phyloP scores from a whole-genome alignment of 129 eudicot genomes.

The Silybum marianum region DNA sequence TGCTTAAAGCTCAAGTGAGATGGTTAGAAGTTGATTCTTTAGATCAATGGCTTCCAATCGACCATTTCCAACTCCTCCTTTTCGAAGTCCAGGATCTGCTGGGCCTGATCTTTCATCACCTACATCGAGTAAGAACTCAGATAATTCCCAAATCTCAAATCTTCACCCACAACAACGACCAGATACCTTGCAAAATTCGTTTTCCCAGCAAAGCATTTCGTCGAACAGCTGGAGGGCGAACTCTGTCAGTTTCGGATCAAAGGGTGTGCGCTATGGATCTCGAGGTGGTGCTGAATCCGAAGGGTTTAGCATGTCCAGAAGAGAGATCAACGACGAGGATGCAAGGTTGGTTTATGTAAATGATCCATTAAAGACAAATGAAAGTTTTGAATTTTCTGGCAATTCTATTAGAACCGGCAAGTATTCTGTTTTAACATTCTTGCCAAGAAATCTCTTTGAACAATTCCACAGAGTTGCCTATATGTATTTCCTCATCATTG shows the following conservation, averaged over 20 bases:
- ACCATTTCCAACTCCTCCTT: constrained; percentile 41
- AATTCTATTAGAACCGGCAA: constrained; percentile 85
- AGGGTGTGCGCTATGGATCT: constrained; percentile 61
- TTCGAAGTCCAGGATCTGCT: neutral
- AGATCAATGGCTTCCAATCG: constrained; percentile 58
- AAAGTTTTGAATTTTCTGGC: constrained; percentile 76
- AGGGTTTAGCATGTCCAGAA: constrained; percentile 67
- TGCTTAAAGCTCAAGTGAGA: constrained; percentile 16
- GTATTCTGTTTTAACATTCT: constrained; percentile 74
- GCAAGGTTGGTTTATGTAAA: constrained; percentile 74
- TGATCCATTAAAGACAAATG: constrained; percentile 73
- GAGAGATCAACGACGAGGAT: constrained; percentile 82
- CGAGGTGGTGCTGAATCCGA: constrained; percentile 64
- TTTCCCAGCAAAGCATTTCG: constrained; percentile 46
- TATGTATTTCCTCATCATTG: constrained; percentile 82
- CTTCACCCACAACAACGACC: constrained; percentile 26
- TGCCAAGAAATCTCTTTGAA: constrained; percentile 88
- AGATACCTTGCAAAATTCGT: constrained; percentile 34
- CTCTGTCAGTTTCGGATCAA: constrained; percentile 55
- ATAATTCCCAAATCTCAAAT: constrained; percentile 41
- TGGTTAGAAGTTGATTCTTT: constrained; percentile 36
- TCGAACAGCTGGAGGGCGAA: constrained; percentile 43
- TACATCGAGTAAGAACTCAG: constrained; percentile 54
- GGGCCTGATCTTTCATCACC: constrained; percentile 30
- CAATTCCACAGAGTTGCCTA: constrained; percentile 98